Conservation (phyloP, 2,329 filamentous ascomycete genomes). For the Calonectria hongkongensis region DNA sequence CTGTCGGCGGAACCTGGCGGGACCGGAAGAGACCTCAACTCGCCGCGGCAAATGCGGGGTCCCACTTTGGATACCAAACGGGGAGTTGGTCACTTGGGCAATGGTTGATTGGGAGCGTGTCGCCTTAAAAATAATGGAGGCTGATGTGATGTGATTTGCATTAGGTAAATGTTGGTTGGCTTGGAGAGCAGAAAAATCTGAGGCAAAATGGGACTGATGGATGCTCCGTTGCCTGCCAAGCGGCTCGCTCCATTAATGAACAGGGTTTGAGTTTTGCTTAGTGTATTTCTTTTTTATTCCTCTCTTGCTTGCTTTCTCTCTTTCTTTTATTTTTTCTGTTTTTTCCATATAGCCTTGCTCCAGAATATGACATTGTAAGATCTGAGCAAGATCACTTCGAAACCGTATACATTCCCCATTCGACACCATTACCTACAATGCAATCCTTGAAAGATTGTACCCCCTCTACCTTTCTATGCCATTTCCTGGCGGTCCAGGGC, state of each 20-base stretch:
- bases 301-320: no score
- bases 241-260: no score
- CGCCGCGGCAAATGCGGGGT: conserved; percentile 47
- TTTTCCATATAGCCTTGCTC: no score
- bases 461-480: no score
- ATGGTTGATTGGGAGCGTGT: neutral
- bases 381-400: no score
- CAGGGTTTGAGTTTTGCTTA: neutral
- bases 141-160: neutral
- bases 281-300: neutral
- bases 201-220: neutral
- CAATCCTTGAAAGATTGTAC: no score
- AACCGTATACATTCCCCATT: no score
- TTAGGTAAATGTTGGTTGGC: neutral
- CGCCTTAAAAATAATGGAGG: conserved; percentile 5
- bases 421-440: no score
- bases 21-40: conserved; percentile 43
- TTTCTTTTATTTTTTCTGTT: no score
- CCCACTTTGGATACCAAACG: conserved; percentile 30
- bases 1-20: conserved; percentile 16
- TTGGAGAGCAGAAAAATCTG: no score
- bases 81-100: conserved; percentile 33
- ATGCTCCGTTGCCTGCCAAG: neutral
- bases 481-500: no score
- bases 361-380: no score